Base-by-base conservation (phyloP, 2,329 filamentous ascomycete species). In the Cordyceps farinosa region DNA sequence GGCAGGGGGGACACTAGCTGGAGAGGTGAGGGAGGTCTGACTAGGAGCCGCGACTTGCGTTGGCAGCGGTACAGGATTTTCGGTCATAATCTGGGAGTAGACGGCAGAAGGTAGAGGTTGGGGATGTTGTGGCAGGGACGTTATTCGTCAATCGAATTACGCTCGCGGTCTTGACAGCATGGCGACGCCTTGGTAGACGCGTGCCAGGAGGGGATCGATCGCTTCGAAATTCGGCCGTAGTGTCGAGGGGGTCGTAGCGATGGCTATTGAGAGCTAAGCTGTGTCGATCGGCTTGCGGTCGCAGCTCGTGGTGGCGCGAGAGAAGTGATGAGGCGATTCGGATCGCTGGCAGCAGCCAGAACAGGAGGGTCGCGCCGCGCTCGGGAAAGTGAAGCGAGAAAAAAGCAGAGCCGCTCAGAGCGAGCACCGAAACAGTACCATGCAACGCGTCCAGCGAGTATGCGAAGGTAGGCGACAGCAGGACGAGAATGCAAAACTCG, bases 71-170 rank as follows among this genome's bases (percentile, higher is more conserved):
- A 76, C 77, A 67, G 78, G 77, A 74, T 80, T 85, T 76, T 87
- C 84, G 77, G 83, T 87, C 84, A 87, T 87, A 85, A 81, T 87
- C 80, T 81, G 78, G 70, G 74, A 74, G 58, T 30, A 42, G 78
- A 79, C 79, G 80, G 75, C 74, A 71, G 74, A 75, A 13, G 27
- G 42, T 2, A 32, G 8, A 6, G 27, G 40, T 22, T 40, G n/a
- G 70, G 68, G 67, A 69, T 68, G 68, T 66, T 68, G n/a, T 62
- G 66, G 68, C 69, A 66, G 71, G 72, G 70, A 71, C 69, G 70
- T 66, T 71, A 71, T 76, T 76, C 72, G 74, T 74, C 70, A 72
- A 71, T 71, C 74, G 70, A 62, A 75, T 82, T 84, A 85, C 76
- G 74, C 79, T 75, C 75, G 76, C 74, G 75, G 76, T 79, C 76